These are phyloP conservation scores for Fraxinus floribunda DNA, from an alignment of 305 asterid genomes.

Conservation along the genomic window DNA sequence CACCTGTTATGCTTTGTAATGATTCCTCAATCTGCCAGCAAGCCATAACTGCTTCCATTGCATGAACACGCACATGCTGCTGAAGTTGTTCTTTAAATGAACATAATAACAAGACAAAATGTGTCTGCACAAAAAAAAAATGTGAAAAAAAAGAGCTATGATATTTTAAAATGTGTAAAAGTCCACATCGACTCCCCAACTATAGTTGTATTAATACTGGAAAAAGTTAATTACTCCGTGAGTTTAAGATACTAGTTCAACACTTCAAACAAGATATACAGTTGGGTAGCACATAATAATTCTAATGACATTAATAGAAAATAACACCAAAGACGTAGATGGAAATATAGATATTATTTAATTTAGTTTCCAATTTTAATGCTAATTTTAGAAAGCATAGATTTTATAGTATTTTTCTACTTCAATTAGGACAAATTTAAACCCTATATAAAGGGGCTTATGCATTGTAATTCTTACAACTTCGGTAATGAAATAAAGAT, in stretches of 20 bases:
- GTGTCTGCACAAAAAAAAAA: conserved; percentile 35
- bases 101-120: conserved; percentile 53
- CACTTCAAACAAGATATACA: conserved; percentile 8
- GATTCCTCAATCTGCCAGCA: conserved; percentile 67
- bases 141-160: background rate
- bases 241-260: background rate
- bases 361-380: background rate
- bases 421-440: background rate
- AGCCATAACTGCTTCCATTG: conserved; percentile 68
- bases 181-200: background rate
- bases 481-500: background rate
- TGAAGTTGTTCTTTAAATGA: conserved; percentile 60
- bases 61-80: conserved; percentile 64
- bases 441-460: background rate
- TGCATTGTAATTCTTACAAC: background rate
- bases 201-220: background rate
- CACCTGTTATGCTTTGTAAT: conserved; percentile 61
- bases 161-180: background rate
- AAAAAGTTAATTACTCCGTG: background rate
- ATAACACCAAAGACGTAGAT: background rate
- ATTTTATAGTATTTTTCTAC: background rate
- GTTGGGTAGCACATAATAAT: conserved; percentile 2
- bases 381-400: background rate
- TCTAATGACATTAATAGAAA: background rate
- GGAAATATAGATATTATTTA: background rate